Base-by-base conservation (phyloP, 2,329 filamentous ascomycete genomes). In the Ophiostoma sp. region DNA sequence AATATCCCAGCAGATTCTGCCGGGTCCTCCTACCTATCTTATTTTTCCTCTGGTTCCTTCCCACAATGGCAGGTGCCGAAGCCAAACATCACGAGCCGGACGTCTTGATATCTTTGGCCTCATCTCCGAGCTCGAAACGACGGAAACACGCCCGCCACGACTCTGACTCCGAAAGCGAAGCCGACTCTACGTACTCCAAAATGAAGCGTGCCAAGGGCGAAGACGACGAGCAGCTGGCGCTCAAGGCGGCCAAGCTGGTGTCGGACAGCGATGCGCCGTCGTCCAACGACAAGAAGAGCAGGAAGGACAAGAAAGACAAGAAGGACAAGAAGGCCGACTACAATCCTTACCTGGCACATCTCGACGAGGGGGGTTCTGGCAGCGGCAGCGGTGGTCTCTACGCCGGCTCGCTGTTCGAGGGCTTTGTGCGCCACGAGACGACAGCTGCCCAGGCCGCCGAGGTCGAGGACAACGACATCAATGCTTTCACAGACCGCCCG, bases 331-430 rank as follows among this genome's bases (percentile, higher is more conserved):
- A 72, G 57, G 39, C 67, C 23, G 80, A 79, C 73, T 78, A 86
- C 78, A 98, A 98, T 79, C 92, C 92, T 1, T 98, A 99, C 82
- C 88, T 99, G 73, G 92, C 93, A 70, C 95, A 99, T 80, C 90
- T 91, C 80, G 85, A 89, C 73, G 81, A 85, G 72, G 76, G 77
- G 44, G 77, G 80, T 64, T 4, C 4, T 48, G 78, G 77, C 78
- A 82, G 79, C 74, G 79, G 75, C 70, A 77, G 27, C 27, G 27
- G 27, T 33, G 4, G 15, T 5, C 20, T 8, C n/a, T 39, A 39
- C 31, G 27, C 68, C 23, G 68, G 33, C 33, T 36, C 41, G 6
- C 68, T 57, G 27, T 83, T 96, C 70, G 83, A 85, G 60, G 83
- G 85, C 71, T 88, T 97, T 80, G 87, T 86, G 79, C 88, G 91